Conservation (phyloP, 768 basidiomycete species). For the Pisolithus microcarpus region DNA sequence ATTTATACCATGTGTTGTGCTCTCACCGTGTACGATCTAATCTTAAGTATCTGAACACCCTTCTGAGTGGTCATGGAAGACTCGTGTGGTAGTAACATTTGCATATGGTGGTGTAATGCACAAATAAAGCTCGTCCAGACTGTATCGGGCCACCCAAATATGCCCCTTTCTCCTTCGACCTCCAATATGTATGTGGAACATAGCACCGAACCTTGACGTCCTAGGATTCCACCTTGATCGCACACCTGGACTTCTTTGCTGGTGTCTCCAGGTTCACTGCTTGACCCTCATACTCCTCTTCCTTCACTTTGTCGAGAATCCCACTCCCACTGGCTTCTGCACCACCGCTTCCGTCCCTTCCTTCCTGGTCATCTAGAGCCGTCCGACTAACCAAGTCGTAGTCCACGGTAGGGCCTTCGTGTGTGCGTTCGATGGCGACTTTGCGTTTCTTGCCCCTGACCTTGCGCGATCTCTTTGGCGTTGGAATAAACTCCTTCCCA, state of each 20-base stretch:
- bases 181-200: too few species aligned
- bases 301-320: conserved; percentile 11
- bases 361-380: conserved; percentile 37
- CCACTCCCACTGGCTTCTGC: conserved; percentile 10
- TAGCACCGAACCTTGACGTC: too few species aligned
- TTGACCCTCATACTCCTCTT: conserved; percentile 27
- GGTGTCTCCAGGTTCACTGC: conserved; percentile 16
- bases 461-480: conserved; percentile 37
- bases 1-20: conserved; percentile 21
- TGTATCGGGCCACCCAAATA: too few species aligned
- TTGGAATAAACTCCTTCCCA: conserved; percentile 51
- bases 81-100: background rate
- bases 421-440: conserved; percentile 13
- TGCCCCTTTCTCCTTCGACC: too few species aligned
- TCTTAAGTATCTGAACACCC: background rate
- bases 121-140: background rate
- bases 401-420: conserved; percentile 8
- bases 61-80: background rate
- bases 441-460: conserved; percentile 28
- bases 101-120: background rate
- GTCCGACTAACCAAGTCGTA: conserved; percentile 11
- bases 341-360: conserved; percentile 24
- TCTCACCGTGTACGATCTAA: background rate
- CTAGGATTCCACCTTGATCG: conserved; percentile 12
- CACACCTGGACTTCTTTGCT: conserved; percentile 21